Conservation (phyloP, 306 rosid genomes). For the Oxytropis ochrocephala region DNA sequence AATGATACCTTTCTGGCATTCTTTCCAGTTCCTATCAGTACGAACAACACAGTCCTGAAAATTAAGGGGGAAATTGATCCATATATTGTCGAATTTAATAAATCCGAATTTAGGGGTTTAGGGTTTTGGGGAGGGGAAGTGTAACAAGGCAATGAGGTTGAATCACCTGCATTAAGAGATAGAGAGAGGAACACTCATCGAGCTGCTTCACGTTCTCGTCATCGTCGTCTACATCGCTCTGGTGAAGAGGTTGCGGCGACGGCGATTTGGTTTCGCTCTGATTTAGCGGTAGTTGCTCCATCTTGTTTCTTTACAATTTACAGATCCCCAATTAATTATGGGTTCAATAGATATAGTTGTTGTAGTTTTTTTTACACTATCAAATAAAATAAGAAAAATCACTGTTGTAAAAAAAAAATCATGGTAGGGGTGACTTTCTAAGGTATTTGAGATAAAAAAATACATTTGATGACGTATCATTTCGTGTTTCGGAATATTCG, state of each 20-base stretch:
- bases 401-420: too few relatives aligned
- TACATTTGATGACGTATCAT: too few relatives aligned
- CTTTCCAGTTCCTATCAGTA: slow-evolving; percentile 66
- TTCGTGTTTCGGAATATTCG: too few relatives aligned
- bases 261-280: slow-evolving; percentile 1
- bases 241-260: slow-evolving; percentile 35
- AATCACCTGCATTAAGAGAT: slow-evolving; percentile 68
- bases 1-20: slow-evolving; percentile 58
- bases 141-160: not conserved
- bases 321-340: too few relatives aligned
- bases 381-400: too few relatives aligned
- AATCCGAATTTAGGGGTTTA: slow-evolving; percentile 21
- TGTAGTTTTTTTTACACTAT: too few relatives aligned
- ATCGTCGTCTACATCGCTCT: slow-evolving; percentile 53
- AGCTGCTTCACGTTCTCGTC: slow-evolving; percentile 82
- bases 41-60: slow-evolving; percentile 71
- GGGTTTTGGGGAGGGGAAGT: slow-evolving; percentile 30
- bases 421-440: too few relatives aligned
- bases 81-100: not conserved
- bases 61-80: not conserved
- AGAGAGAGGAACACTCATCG: slow-evolving; percentile 60
- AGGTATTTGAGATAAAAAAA: too few relatives aligned
- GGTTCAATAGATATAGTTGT: too few relatives aligned
- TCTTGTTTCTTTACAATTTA: not conserved
- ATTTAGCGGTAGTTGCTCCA: slow-evolving; percentile 17